Conservation (phyloP, 148 eudicot species). For the Vaccinium vitisidaea region DNA sequence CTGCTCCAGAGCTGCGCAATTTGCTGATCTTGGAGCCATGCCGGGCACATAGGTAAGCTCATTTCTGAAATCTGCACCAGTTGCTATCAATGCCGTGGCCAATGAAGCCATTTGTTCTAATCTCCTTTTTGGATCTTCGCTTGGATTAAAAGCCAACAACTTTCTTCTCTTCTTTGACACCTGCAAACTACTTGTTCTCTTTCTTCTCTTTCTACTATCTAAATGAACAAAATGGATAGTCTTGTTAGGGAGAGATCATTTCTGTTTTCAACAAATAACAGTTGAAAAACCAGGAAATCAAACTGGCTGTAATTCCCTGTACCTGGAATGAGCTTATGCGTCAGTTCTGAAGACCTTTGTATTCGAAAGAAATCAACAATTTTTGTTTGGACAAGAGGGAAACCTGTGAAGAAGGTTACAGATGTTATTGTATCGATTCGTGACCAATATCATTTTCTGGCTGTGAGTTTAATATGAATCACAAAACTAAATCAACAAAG, state of each 20-base stretch:
- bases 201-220: conserved; percentile 63
- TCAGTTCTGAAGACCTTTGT: conserved; percentile 45
- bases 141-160: conserved; percentile 73
- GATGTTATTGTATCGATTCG: not conserved
- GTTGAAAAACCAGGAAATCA: not conserved
- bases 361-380: conserved; percentile 93
- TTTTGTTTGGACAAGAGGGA: conserved; percentile 82
- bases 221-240: not conserved
- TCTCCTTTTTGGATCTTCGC: conserved; percentile 62
- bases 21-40: conserved; percentile 89
- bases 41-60: conserved; percentile 75
- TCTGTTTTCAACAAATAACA: not conserved
- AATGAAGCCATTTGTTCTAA: conserved; percentile 90
- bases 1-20: conserved; percentile 59
- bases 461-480: too few species aligned
- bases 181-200: conserved; percentile 41
- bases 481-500: not conserved
- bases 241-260: not conserved
- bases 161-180: conserved; percentile 75
- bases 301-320: conserved; percentile 11
- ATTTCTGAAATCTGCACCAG: conserved; percentile 71
- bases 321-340: conserved; percentile 50
- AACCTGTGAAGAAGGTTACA: conserved; percentile 34
- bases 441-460: not conserved
- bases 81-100: conserved; percentile 78